Conservation (phyloP, 768 basidiomycete genomes). For the Boletus tomentosulus region DNA sequence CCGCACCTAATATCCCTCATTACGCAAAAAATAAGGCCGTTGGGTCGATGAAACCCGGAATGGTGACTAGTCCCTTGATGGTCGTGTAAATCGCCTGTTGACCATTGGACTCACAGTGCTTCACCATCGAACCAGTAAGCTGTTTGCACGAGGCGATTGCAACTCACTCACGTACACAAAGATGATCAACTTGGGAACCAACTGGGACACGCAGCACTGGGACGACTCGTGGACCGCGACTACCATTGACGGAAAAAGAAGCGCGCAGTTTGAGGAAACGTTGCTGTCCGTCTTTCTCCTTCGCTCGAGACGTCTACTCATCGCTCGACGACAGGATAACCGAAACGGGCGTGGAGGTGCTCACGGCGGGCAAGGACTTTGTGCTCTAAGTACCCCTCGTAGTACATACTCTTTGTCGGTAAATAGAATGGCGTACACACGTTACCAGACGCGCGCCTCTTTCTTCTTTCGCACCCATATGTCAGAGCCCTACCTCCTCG, state of each 20-base stretch:
- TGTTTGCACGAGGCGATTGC: background rate
- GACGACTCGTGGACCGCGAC: conserved; percentile 96
- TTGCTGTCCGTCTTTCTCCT: conserved; percentile 63
- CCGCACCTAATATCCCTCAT: conserved; percentile 84
- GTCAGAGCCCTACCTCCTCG: conserved; percentile 36
- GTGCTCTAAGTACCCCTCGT: conserved; percentile 15
- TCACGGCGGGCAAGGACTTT: conserved; percentile 55
- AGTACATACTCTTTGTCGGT: conserved; percentile 6
- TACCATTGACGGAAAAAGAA: conserved; percentile 83
- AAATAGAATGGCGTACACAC: conserved; percentile 29
- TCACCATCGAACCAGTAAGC: conserved; percentile 77
- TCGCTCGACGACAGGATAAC: conserved; percentile 59
- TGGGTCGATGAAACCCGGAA: conserved; percentile 91
- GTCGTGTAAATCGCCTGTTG: background rate
- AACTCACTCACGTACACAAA: conserved; percentile 31
- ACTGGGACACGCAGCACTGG: conserved; percentile 80
- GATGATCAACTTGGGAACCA: conserved; percentile 90
- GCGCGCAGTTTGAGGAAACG: conserved; percentile 98
- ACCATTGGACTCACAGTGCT: conserved; percentile 39
- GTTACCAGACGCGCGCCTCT: conserved; percentile 20
- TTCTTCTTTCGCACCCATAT: conserved; percentile 28
- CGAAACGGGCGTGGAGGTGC: conserved; percentile 83
- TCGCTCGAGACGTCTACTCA: conserved; percentile 14
- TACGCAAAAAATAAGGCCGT: conserved; percentile 93
- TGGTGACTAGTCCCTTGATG: conserved; percentile 47